phyloP scores from a whole-genome alignment of 2,329 filamentous ascomycete genomes.

The Ophiostoma sp. region DNA sequence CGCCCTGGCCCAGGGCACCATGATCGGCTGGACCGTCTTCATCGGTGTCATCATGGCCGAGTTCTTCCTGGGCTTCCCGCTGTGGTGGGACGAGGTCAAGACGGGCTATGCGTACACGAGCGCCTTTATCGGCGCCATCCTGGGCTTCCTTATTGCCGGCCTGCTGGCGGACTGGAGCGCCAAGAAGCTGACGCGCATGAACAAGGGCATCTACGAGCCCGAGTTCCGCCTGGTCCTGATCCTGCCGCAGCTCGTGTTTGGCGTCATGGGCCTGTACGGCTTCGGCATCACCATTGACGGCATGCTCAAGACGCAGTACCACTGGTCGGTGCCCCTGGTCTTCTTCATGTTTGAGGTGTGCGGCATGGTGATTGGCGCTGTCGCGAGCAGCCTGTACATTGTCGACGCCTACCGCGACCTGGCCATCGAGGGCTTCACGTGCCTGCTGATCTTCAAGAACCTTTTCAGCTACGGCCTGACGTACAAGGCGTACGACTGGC shows the following conservation, averaged over 20 bases:
- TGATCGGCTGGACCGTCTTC: conserved; percentile 95
- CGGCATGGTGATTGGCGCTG: conserved; percentile 88
- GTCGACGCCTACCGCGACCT: conserved; percentile 88
- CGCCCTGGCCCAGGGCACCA: conserved; percentile 73
- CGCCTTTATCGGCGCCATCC: conserved; percentile 74
- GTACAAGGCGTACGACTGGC: conserved; percentile 79
- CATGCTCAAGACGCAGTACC: conserved; percentile 51
- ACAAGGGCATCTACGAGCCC: conserved; percentile 80
- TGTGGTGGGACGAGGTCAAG: conserved; percentile 74
- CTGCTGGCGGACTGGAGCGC: conserved; percentile 68
- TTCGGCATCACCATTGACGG: conserved; percentile 70
- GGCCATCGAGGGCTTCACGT: conserved; percentile 81
- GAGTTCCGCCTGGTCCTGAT: conserved; percentile 84
- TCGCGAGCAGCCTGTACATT: conserved; percentile 79
- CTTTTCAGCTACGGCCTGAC: conserved; percentile 84
- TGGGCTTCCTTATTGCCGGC: conserved; percentile 73
- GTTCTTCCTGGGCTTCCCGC: conserved; percentile 73
- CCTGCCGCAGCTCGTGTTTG: conserved; percentile 72
- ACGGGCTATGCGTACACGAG: conserved; percentile 85
- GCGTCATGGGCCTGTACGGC: conserved; percentile 73
- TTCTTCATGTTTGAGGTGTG: conserved; percentile 82
- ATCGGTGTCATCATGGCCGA: conserved; percentile 78
- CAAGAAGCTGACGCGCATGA: conserved; percentile 63
- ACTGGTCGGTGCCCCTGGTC: conserved; percentile 68
- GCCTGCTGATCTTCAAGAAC: conserved; percentile 90